phyloP scores from a whole-genome alignment of 2,329 filamentous ascomycete species.

The Cladophialophora chaetospira region DNA sequence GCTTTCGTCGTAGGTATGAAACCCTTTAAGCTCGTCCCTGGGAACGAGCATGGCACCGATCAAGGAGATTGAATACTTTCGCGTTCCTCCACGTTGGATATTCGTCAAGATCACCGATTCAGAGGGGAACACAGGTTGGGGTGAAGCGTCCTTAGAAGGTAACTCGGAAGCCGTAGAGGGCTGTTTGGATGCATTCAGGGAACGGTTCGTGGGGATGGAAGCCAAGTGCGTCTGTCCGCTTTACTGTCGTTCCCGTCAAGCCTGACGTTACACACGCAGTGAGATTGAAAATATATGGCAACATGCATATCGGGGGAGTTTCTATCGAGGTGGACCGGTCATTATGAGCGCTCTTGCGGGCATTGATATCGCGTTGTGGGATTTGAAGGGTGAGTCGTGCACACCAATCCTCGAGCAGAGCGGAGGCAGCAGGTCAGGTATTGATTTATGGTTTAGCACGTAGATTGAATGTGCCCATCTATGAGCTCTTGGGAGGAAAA shows the following conservation, averaged over 20 bases:
- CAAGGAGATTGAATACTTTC: conserved; percentile 13
- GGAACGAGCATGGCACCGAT: conserved; percentile 6
- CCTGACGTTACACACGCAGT: conserved; percentile 3
- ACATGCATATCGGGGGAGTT: conserved; percentile 9
- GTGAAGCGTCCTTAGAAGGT: conserved; percentile 8
- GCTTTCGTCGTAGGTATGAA: background rate
- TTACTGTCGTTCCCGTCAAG: background rate
- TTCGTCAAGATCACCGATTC: conserved; percentile 10
- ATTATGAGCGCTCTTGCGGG: conserved; percentile 10
- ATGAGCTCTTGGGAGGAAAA: conserved; percentile 4
- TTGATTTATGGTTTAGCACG: conserved; percentile 6
- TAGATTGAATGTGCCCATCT: conserved; percentile 10
- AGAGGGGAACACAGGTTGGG: conserved; percentile 6
- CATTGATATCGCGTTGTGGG: conserved; percentile 9
- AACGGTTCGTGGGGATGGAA: conserved; percentile 9
- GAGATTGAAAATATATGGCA: conserved; percentile 12
- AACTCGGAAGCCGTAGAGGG: conserved; percentile 10
- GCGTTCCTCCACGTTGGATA: conserved; percentile 10
- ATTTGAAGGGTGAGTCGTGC: conserved; percentile 4
- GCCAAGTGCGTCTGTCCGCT: conserved; percentile 6
- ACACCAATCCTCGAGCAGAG: conserved; percentile 4
- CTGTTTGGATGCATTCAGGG: conserved; percentile 13
- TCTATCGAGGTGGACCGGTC: conserved; percentile 11
- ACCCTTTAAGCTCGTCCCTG: background rate
- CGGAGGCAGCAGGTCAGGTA: background rate